Percentiles rank a stretch among this genome's conserved stretches.
Evolutionary conservation across 352 stramenopile genomes (phyloP).

Genomic region (Sclerospora graminicola): DNA sequence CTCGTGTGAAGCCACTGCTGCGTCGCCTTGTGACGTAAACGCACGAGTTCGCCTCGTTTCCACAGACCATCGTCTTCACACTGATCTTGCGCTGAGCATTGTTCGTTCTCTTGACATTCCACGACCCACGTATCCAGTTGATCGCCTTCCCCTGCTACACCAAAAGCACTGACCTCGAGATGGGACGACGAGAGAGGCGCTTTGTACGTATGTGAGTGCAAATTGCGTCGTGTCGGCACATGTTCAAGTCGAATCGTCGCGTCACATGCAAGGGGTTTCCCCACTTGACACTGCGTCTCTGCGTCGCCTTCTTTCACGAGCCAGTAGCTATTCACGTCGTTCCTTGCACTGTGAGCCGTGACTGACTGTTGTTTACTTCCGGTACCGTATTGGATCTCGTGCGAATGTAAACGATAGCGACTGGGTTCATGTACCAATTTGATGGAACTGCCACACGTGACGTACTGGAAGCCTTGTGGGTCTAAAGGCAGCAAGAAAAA

Average conservation of each 20-base stretch:
- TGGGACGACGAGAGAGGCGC: slow-evolving; percentile 51
- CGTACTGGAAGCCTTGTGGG: slow-evolving; percentile 61
- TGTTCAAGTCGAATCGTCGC: slow-evolving; percentile 66
- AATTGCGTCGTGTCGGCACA: slow-evolving; percentile 57
- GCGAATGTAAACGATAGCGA: slow-evolving; percentile 74
- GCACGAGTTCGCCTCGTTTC: slow-evolving; percentile 68
- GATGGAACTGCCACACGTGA: slow-evolving; percentile 78
- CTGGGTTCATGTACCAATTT: slow-evolving; percentile 70
- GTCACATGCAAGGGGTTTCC: slow-evolving; percentile 53
- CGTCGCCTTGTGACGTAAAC: slow-evolving; percentile 45
- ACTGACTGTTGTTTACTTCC: slow-evolving; percentile 76
- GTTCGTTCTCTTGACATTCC: slow-evolving; percentile 60
- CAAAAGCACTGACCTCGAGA: slow-evolving; percentile 72
- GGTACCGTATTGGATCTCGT: slow-evolving; percentile 71
- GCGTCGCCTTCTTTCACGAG: slow-evolving; percentile 72
- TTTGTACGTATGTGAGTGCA: slow-evolving; percentile 67
- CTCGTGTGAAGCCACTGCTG: slow-evolving; percentile 44
- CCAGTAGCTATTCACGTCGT: slow-evolving; percentile 83
- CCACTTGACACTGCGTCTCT: slow-evolving; percentile 29
- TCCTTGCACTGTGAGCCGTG: slow-evolving; percentile 51
- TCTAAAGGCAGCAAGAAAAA: slow-evolving; percentile 21
- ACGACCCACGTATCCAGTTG: slow-evolving; percentile 60
- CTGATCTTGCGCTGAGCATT: slow-evolving; percentile 55
- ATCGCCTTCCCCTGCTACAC: slow-evolving; percentile 70
- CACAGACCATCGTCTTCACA: slow-evolving; percentile 65